Evolutionary conservation across 2,329 filamentous ascomycete genomes (phyloP), one percentile per base, ranked within the genome.

Genomic region (Penicillium decumbens): DNA sequence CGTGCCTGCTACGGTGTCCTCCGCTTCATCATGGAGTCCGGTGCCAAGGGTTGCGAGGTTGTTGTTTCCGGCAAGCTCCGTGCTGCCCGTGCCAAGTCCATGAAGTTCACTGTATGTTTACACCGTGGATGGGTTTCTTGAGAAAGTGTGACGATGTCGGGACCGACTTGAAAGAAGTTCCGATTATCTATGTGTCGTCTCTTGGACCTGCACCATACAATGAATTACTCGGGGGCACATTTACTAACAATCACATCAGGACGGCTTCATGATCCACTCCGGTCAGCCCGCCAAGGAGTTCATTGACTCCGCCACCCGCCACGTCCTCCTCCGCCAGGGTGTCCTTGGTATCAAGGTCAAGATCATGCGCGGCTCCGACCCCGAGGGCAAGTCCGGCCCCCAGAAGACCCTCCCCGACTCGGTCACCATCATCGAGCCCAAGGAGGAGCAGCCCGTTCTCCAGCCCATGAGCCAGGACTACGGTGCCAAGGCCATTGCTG

Each of bases 191-290:
- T 33, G 33, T 18, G 33, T 18, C 33, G 20, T 10, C 8, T 20
- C 23, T 9, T n/a, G 9, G 33, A 27, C 24, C 20, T 8, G 12
- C 9, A 28, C 37, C 30, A 23, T n/a, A 35, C 7, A 20, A 27
- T 4, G 10, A 23, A 9, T 6, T 1, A 20, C 10, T 2, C 33
- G 10, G n/a, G 29, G 41, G 12, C 29, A 23, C 3, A 47, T 7
- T 15, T 32, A 7, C 25, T n/a, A n/a, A 41, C 33, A 29, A 41
- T 38, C 15, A 56, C 20, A 24, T 2, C 54, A 83, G 82, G 83
- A 98, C 78, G 93, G 93, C 76, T 98, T 98, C 89, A 98, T 98
- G 93, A 98, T 98, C 80, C 93, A 98, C 89, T 98, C 93, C 72
- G 93, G 93, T 80, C 93, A 98, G 78, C 93, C 93, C 72, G 93